A percentile compares a stretch with the other conserved stretches of the same genome.
Conservation (phyloP, 1,139 yeast genomes). For the Kazachstania sp. region DNA sequence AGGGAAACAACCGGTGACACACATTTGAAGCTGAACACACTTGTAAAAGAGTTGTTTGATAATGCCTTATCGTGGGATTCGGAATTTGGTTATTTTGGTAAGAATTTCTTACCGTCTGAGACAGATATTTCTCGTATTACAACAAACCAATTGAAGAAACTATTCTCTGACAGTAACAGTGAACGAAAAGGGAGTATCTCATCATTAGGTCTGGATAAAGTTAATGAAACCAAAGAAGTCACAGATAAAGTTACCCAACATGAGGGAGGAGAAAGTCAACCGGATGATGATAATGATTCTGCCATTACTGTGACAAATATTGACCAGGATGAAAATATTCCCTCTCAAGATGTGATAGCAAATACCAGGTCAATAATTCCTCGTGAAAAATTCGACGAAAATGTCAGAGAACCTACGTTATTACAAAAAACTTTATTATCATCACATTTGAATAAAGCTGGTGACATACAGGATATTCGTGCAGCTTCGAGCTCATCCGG, state of each 20-base stretch:
- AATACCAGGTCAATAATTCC: not conserved
- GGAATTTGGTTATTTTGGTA: constrained; percentile 78
- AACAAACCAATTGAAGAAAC: constrained; percentile 72
- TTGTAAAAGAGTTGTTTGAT: constrained; percentile 67
- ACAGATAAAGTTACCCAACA: constrained; percentile 10
- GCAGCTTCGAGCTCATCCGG: not conserved
- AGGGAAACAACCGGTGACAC: constrained; percentile 51
- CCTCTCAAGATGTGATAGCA: no score
- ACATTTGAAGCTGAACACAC: constrained; percentile 60
- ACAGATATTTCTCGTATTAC: constrained; percentile 89
- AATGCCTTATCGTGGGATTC: constrained; percentile 81
- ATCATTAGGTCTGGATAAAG: not conserved
- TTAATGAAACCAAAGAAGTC: not conserved
- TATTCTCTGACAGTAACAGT: constrained; percentile 46
- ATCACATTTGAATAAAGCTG: not conserved
- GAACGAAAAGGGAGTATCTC: constrained; percentile 9
- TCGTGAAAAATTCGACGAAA: not conserved
- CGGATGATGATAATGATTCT: not conserved
- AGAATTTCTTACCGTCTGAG: constrained; percentile 76
- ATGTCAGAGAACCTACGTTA: no score
- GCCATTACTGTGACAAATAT: no score
- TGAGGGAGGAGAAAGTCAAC: not conserved
- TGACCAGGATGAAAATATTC: no score
- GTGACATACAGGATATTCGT: not conserved
- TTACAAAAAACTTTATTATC: not conserved